Base-by-base conservation (phyloP, 2,329 filamentous ascomycete genomes). In the Nigrograna mackinnonii region DNA sequence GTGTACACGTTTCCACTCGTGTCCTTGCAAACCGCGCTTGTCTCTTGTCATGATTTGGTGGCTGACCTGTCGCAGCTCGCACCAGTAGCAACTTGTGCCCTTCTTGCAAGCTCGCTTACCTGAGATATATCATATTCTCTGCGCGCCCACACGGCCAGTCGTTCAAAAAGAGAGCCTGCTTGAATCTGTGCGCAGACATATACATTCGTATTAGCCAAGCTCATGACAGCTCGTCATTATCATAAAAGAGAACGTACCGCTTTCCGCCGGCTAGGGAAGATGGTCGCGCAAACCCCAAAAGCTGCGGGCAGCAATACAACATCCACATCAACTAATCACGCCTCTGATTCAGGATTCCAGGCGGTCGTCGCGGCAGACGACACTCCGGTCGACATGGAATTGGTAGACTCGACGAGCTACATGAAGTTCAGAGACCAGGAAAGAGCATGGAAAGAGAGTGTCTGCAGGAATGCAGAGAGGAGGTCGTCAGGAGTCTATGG, bases 1-100 rank as follows among this genome's bases (percentile, higher is more conserved):
- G 49, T 49, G 57, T 60, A 67, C 65, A 67, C 66, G 62, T 67
- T 60, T 58, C 55, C 55, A 54, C 59, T 62, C 67, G 63, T 62
- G 62, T 64, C 54, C 57, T 57, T 50, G 46, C 66, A 68, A 68
- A 66, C 64, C 44, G 52, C 52, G 34, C 45, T 53, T n/a, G 55
- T 39, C 38, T 64, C 60, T 67, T 66, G 57, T 56, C n/a, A 62
- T 54, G 53, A 58, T 66, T 62, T 66, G 57, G 55, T 54, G 45
- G 60, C 66, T 69, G 54, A 69, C 62, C 54, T 43, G 55, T 66
- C 52, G 43, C 55, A 68, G 65, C 58, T 52, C 46, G 53, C 52
- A 53, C 61, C 62, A 61, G 57, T 50, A 57, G 51, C 54, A 60
- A 59, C 53, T 38, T 38, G 47, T 58, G 54, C 55, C 44, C 54